Conservation (phyloP, 371 early-diverging fungal genomes). For the Mucor mucedo region DNA sequence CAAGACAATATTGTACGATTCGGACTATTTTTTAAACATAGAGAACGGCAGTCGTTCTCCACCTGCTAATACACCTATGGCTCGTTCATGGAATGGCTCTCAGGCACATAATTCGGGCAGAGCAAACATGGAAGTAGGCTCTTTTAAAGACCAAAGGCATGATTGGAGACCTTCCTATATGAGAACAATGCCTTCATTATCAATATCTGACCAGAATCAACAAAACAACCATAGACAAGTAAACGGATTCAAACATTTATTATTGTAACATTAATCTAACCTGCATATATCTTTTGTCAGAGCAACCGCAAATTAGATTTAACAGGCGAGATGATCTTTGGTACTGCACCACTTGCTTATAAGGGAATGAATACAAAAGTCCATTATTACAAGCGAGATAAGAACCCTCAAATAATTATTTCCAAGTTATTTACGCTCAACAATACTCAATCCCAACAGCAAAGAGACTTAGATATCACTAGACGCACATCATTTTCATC, state of each 20-base stretch:
- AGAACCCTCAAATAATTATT: conserved; percentile 62
- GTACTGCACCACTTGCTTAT: conserved; percentile 68
- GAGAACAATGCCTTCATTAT: conserved; percentile 35
- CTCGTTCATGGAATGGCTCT: conserved; percentile 48
- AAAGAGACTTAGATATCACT: conserved; percentile 48
- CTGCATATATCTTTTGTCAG: conserved; percentile 19
- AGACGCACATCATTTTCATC: conserved; percentile 66
- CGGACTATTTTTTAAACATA: conserved; percentile 29
- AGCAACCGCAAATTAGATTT: conserved; percentile 50
- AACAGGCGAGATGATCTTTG: conserved; percentile 70
- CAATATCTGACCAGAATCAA: conserved; percentile 28
- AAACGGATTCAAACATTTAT: background rate
- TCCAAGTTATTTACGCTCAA: conserved; percentile 67
- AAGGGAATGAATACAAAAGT: conserved; percentile 74
- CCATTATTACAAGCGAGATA: conserved; percentile 58
- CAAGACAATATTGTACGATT: conserved; percentile 51
- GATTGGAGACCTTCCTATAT: conserved; percentile 43
- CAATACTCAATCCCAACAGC: conserved; percentile 14
- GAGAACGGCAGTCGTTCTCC: conserved; percentile 3
- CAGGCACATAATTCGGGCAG: conserved; percentile 17
- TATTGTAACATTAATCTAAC: background rate
- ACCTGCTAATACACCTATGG: conserved; percentile 20
- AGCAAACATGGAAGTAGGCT: conserved; percentile 26
- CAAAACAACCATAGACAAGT: conserved; percentile 19
- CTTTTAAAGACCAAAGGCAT: conserved; percentile 35